phyloP scores from a whole-genome alignment of 495 filamentous ascomycete genomes.

The Sordaria brevicollis region DNA sequence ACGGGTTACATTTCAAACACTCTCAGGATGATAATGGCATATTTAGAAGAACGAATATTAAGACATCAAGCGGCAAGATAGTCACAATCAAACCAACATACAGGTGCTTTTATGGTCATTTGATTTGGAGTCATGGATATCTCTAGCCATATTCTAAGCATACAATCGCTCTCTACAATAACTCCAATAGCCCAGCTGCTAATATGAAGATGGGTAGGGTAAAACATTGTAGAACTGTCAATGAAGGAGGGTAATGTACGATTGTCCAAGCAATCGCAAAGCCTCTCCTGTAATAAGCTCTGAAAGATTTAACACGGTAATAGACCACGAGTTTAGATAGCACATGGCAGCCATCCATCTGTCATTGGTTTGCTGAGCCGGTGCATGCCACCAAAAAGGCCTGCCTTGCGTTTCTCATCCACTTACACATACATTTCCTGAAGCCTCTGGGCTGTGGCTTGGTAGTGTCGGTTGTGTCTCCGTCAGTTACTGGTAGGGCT shows the following conservation, averaged over 20 bases:
- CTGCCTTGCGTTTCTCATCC: constrained; percentile 13
- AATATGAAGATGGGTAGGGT: neutral
- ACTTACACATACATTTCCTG: constrained; percentile 13
- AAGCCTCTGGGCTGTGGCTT: constrained; percentile 4
- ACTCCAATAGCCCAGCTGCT: neutral
- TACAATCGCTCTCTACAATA: neutral
- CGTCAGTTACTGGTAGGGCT: neutral
- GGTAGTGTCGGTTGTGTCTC: neutral
- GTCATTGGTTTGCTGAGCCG: constrained; percentile 10
- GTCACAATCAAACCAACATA: too few relatives aligned
- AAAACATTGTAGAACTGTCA: neutral
- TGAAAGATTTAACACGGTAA: neutral
- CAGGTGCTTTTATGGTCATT: too few relatives aligned
- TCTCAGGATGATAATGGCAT: too few relatives aligned
- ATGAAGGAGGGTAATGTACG: neutral
- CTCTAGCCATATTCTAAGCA: neutral
- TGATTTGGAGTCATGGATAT: neutral
- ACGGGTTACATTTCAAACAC: too few relatives aligned
- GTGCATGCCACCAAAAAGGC: constrained; percentile 12
- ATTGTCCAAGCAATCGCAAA: neutral
- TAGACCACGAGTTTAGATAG: neutral
- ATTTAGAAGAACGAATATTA: too few relatives aligned
- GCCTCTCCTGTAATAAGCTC: neutral
- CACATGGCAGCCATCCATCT: neutral
- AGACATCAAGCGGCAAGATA: too few relatives aligned